Conservation (phyloP, 768 basidiomycete species). For the Crepidotus variabilis region DNA sequence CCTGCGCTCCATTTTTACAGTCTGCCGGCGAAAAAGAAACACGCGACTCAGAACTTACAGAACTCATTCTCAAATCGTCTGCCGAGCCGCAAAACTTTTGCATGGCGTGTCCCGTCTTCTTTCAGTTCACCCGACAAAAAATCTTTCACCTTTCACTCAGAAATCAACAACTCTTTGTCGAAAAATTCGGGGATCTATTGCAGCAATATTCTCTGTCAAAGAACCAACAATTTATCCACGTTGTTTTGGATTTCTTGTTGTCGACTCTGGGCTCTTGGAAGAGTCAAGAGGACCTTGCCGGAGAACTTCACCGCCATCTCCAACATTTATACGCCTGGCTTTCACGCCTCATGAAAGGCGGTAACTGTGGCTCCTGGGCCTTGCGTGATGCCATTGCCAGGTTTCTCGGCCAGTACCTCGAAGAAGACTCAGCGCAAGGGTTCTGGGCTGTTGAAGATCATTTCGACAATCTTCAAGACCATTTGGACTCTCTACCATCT, state of each 20-base stretch:
- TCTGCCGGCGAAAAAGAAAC: constrained; percentile 54
- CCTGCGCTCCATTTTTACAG: constrained; percentile 60
- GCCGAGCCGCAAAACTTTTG: constrained; percentile 51
- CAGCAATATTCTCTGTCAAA: constrained; percentile 49
- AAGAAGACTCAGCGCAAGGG: constrained; percentile 47
- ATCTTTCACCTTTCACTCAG: constrained; percentile 48
- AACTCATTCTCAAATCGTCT: constrained; percentile 45
- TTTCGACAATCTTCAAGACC: constrained; percentile 12
- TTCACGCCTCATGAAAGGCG: constrained; percentile 34
- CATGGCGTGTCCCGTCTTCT: constrained; percentile 50
- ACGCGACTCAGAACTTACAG: constrained; percentile 57
- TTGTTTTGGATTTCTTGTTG: constrained; percentile 59
- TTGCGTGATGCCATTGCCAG: constrained; percentile 59
- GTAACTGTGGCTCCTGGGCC: constrained; percentile 56
- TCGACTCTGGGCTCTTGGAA: constrained; percentile 64
- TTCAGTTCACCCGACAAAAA: constrained; percentile 51
- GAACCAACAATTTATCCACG: constrained; percentile 47
- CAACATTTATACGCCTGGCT: constrained; percentile 54
- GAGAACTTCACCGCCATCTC: constrained; percentile 40
- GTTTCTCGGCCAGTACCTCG: constrained; percentile 67
- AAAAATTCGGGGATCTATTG: constrained; percentile 50
- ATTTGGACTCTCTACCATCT: constrained; percentile 31
- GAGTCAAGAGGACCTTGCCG: constrained; percentile 19
- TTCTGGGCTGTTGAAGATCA: constrained; percentile 43
- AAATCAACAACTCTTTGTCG: constrained; percentile 51